These are phyloP conservation scores for Pseudovirgaria hyperparasitica DNA, from an alignment of 2,329 filamentous ascomycete genomes.

Conservation along the genomic window DNA sequence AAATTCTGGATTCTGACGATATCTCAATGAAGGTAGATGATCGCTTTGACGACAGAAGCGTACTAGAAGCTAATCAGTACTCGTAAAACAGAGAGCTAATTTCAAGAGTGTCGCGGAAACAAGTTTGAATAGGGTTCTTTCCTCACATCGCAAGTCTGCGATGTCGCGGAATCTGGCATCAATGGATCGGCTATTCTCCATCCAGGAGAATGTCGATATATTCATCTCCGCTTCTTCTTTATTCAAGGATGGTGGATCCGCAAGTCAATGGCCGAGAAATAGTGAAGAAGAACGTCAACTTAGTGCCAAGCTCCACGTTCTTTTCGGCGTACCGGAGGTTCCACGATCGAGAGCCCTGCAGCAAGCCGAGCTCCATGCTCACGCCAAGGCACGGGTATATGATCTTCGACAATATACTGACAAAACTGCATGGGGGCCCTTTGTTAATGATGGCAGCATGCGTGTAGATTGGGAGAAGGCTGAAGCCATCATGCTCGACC, in stretches of 20 bases:
- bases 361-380: no score
- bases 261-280: slow-evolving; percentile 23
- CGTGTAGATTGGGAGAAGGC: slow-evolving; percentile 69
- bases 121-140: slow-evolving; percentile 25
- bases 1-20: slow-evolving; percentile 31
- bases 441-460: slow-evolving; percentile 47
- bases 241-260: slow-evolving; percentile 43
- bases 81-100: slow-evolving; percentile 19
- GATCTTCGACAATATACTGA: slow-evolving; percentile 57
- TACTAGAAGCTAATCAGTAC: slow-evolving; percentile 8
- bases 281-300: slow-evolving; percentile 42
- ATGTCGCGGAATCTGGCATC: slow-evolving; percentile 33
- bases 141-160: slow-evolving; percentile 24
- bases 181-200: slow-evolving; percentile 27
- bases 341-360: slow-evolving; percentile 19
- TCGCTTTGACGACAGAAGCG: slow-evolving; percentile 2
- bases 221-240: slow-evolving; percentile 54
- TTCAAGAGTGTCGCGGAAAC: slow-evolving; percentile 25
- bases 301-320: slow-evolving; percentile 57
- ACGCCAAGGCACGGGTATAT: slow-evolving; percentile 58
- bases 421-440: slow-evolving; percentile 57
- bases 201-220: slow-evolving; percentile 39
- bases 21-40: slow-evolving; percentile 25
- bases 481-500: slow-evolving; percentile 58
- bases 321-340: slow-evolving; percentile 51